Evolutionary conservation across 2,329 filamentous ascomycete genomes (phyloP).

Genomic region (Cordyceps tenuipes): DNA sequence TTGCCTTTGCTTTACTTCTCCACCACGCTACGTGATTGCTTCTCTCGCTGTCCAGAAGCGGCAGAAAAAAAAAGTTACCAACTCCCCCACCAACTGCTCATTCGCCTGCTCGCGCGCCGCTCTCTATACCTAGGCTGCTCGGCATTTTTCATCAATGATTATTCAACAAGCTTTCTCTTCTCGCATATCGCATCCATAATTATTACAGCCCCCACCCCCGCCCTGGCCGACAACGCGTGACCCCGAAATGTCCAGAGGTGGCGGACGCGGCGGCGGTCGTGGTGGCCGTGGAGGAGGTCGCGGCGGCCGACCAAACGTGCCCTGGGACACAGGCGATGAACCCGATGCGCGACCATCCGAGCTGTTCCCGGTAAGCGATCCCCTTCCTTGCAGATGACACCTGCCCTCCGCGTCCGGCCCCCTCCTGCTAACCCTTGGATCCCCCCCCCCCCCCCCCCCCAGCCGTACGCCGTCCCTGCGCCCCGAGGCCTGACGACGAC

Average conservation of each 20-base stretch:
- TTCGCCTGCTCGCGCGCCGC: neutral
- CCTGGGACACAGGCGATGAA: conserved; percentile 47
- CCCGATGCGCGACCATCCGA: conserved; percentile 50
- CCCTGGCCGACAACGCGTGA: neutral
- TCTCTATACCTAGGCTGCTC: neutral
- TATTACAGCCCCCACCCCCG: neutral
- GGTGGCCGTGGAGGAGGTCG: conserved; percentile 41
- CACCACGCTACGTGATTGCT: neutral
- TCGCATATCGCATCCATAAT: neutral
- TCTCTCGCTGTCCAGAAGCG: neutral
- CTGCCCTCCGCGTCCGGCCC: neutral
- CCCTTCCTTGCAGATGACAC: neutral
- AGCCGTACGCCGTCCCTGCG: conserved; percentile 43
- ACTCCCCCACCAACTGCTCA: neutral
- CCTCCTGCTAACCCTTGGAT: neutral
- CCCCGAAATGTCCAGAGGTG: conserved; percentile 42
- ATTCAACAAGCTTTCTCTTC: neutral
- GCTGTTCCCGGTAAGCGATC: conserved; percentile 44
- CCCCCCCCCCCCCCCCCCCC: neutral
- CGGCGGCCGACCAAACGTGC: conserved; percentile 37
- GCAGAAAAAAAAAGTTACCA: conserved; percentile 1
- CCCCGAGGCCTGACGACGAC: conserved; percentile 34
- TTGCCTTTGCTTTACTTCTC: neutral
- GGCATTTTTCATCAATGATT: neutral
- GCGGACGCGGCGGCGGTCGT: conserved; percentile 42